Evolutionary conservation across 352 stramenopile species (phyloP).

Genomic region (Phytophthora capsici): DNA sequence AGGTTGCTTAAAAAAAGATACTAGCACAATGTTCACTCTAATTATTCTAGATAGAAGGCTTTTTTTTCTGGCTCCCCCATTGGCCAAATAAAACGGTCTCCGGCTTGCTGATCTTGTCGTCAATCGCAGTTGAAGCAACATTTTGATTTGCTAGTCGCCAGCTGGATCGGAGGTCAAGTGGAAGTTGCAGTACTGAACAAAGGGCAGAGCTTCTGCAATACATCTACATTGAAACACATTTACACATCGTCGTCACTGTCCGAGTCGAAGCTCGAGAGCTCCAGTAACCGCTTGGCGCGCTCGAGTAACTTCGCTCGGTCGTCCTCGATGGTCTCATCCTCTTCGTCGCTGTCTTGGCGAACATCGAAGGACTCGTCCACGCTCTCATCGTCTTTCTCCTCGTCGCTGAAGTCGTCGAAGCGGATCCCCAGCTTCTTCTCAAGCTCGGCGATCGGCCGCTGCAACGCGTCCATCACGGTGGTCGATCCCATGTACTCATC

Average conservation of each 20-base stretch:
- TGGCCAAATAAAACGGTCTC: neutral
- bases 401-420: constrained; percentile 68
- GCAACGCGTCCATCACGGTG: constrained; percentile 41
- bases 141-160: constrained; percentile 20
- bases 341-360: constrained; percentile 44
- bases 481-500: constrained; percentile 31
- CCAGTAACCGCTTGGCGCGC: constrained; percentile 58
- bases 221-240: constrained; percentile 3
- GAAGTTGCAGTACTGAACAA: neutral
- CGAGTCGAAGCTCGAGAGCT: constrained; percentile 54
- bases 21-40: neutral
- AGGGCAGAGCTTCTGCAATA: neutral
- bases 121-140: constrained; percentile 21
- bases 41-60: constrained; percentile 15
- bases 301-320: constrained; percentile 52
- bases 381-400: constrained; percentile 56
- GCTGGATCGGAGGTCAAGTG: constrained; percentile 7
- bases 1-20: too few species aligned
- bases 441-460: constrained; percentile 75
- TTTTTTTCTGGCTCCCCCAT: constrained; percentile 1
- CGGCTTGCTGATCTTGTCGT: constrained; percentile 12
- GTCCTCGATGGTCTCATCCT: constrained; percentile 60
- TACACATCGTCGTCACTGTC: constrained; percentile 47
- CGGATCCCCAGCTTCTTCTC: constrained; percentile 72
- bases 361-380: constrained; percentile 40